Conservation (phyloP, 192 early-diverging fungal genomes). For the Coemansia sp. region DNA sequence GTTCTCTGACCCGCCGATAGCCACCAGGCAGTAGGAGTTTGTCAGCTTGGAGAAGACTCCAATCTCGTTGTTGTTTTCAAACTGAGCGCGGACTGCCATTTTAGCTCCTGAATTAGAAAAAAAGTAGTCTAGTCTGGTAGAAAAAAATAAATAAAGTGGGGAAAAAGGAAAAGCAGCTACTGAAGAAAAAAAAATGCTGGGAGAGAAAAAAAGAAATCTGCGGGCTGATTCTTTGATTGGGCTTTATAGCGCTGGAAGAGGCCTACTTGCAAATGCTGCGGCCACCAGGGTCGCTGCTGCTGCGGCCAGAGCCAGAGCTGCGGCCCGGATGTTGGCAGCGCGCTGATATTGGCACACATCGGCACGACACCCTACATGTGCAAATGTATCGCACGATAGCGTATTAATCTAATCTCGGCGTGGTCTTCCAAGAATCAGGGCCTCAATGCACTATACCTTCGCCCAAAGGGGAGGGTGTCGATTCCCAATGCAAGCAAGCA, state of each 20-base stretch:
- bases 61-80: slow-evolving; percentile 99
- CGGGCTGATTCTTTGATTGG: not conserved
- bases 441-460: not conserved
- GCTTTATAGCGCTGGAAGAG: not conserved
- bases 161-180: not conserved
- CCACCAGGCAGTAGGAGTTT: slow-evolving; percentile 97
- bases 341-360: not conserved
- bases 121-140: not conserved
- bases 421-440: not conserved
- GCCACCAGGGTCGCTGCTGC: not conserved
- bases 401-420: not conserved
- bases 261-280: not conserved
- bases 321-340: too few relatives aligned
- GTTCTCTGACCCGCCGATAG: slow-evolving; percentile 98
- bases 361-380: too few relatives aligned
- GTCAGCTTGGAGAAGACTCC: slow-evolving; percentile 97
- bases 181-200: slow-evolving; percentile 5
- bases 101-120: slow-evolving; percentile 1
- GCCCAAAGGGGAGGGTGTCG: not conserved
- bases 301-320: not conserved
- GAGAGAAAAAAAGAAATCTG: not conserved
- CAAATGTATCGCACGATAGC: too few relatives aligned
- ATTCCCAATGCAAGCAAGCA: not conserved
- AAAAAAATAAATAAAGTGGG: slow-evolving; percentile 2
- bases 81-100: slow-evolving; percentile 75